Conservation (phyloP, 257 asterid genomes). For the Solanum habrochaites region DNA sequence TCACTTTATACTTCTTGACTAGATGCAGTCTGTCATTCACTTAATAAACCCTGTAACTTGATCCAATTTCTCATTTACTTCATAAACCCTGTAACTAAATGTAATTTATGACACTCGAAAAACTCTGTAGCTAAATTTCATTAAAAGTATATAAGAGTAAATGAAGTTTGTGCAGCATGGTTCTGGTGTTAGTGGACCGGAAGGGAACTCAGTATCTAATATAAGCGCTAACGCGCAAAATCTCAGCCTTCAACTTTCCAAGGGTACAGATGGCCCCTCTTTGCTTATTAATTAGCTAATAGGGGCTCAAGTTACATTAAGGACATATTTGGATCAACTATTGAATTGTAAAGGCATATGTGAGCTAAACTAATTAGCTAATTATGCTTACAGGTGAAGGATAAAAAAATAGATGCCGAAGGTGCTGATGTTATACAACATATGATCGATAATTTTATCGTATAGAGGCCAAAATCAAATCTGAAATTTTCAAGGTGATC, state of each 20-base stretch:
- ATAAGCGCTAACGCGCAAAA: neutral
- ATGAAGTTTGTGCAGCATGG: neutral
- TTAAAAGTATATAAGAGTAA: neutral
- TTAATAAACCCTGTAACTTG: neutral
- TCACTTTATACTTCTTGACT: neutral
- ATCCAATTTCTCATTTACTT: neutral
- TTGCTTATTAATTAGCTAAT: neutral
- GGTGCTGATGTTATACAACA: slow-evolving; percentile 92
- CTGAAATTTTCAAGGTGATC: neutral
- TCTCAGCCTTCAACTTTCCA: neutral
- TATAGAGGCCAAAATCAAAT: slow-evolving; percentile 14
- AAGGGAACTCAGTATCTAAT: neutral
- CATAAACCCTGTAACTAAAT: neutral
- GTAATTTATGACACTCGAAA: neutral
- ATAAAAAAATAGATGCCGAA: slow-evolving; percentile 51
- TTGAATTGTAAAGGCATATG: neutral
- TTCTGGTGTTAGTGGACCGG: neutral
- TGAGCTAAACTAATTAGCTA: neutral
- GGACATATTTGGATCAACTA: neutral
- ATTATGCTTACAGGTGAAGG: slow-evolving; percentile 54
- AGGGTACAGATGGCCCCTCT: neutral
- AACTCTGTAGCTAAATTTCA: neutral
- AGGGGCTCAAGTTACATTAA: neutral
- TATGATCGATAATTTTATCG: slow-evolving; percentile 68
- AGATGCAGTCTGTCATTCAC: neutral